A percentile compares a stretch with the other conserved stretches of the same genome.
Conservation (phyloP, 139 green algal species). For the Ulvella scutata region DNA sequence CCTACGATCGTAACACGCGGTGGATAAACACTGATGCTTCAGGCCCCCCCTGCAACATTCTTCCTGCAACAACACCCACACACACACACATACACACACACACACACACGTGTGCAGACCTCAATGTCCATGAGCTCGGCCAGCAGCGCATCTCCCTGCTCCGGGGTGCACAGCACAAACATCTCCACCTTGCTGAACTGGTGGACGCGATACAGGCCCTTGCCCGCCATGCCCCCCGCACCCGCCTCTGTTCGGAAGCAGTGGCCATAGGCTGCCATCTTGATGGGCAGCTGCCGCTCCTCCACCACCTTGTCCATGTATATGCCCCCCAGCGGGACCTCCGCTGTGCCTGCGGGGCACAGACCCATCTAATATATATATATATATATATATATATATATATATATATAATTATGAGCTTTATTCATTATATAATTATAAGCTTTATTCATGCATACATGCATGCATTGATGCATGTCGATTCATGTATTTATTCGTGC, state of each 20-base stretch:
- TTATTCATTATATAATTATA: no score
- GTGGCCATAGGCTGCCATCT: constrained; percentile 78
- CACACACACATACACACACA: neutral
- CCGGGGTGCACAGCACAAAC: constrained; percentile 84
- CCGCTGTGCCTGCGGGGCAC: constrained; percentile 91
- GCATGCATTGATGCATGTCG: no score
- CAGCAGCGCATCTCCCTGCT: constrained; percentile 78
- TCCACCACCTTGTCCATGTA: constrained; percentile 76
- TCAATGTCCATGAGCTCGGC: constrained; percentile 70
- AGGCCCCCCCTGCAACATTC: no score
- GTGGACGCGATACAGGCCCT: constrained; percentile 93
- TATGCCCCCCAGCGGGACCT: constrained; percentile 81
- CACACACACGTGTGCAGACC: constrained; percentile 2
- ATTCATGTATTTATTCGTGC: no score
- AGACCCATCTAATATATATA: no score
- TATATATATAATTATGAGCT: no score
- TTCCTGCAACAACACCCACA: neutral
- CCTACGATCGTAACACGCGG: no score
- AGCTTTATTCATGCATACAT: no score
- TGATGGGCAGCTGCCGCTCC: constrained; percentile 72
- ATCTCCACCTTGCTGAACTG: constrained; percentile 99
- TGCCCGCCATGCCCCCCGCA: constrained; percentile 54
- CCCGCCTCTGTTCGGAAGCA: constrained; percentile 97
- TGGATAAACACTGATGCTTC: no score
- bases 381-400: no score